Evolutionary conservation across 306 rosid genomes (phyloP).

Genomic region (Corylus heterophylla): DNA sequence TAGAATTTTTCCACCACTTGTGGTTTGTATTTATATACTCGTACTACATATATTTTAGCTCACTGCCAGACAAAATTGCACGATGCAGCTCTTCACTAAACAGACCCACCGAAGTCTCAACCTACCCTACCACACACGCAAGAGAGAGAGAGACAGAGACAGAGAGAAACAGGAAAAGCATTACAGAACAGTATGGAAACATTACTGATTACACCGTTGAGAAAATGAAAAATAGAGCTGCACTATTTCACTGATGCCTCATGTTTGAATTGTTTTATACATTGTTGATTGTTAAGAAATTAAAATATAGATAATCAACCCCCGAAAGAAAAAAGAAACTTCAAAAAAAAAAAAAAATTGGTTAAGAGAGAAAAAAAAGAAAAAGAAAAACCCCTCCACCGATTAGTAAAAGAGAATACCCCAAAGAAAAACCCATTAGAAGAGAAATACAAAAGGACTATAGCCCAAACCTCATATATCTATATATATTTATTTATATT

Average conservation of each 20-base stretch:
- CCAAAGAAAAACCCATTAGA: slow-evolving; percentile 38
- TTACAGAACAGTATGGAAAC: slow-evolving; percentile 17
- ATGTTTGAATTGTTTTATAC: slow-evolving; percentile 39
- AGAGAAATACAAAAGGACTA: slow-evolving; percentile 4
- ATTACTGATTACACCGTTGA: slow-evolving; percentile 3
- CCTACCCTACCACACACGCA: slow-evolving; percentile 40
- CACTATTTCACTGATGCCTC: slow-evolving; percentile 26
- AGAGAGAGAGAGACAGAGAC: background rate
- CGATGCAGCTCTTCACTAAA: slow-evolving; percentile 34
- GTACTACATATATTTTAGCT: background rate
- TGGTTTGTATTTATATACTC: slow-evolving; percentile 13
- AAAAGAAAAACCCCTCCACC: slow-evolving; percentile 20
- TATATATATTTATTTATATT: too few relatives aligned
- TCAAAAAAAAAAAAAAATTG: slow-evolving; percentile 22
- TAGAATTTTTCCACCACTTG: slow-evolving; percentile 15
- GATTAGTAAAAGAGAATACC: slow-evolving; percentile 44
- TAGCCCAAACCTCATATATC: slow-evolving; percentile 38
- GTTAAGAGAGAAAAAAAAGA: slow-evolving; percentile 11
- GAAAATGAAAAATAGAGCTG: slow-evolving; percentile 17
- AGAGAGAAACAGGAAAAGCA: slow-evolving; percentile 15
- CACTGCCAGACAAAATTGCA: slow-evolving; percentile 38
- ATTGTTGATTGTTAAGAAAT: slow-evolving; percentile 35
- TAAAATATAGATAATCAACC: slow-evolving; percentile 26
- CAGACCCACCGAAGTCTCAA: slow-evolving; percentile 16
- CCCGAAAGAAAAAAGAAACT: slow-evolving; percentile 13